These are phyloP conservation scores for Citeromyces siamensis DNA, from an alignment of 1,139 yeast genomes.

Conservation along the genomic window DNA sequence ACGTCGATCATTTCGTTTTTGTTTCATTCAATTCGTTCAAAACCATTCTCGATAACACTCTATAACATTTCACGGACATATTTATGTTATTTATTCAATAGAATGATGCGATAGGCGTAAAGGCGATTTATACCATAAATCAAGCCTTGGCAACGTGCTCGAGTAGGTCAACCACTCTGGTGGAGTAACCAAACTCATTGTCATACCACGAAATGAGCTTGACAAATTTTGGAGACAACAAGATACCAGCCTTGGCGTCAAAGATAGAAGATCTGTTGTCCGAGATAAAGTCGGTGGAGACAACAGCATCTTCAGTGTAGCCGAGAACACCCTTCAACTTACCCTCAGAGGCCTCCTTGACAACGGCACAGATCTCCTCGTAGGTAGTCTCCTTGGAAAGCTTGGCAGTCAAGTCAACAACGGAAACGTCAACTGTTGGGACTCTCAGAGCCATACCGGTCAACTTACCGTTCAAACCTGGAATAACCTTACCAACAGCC, in stretches of 20 bases:
- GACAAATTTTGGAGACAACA: conserved; percentile 75
- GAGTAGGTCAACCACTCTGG: conserved; percentile 82
- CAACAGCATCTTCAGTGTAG: conserved; percentile 80
- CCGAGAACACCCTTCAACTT: conserved; percentile 65
- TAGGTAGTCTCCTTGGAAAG: conserved; percentile 58
- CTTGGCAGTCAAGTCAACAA: conserved; percentile 63
- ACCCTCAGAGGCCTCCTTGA: conserved; percentile 65
- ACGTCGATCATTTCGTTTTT: too few relatives aligned
- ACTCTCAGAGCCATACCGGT: conserved; percentile 88
- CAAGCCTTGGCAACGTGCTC: conserved; percentile 51
- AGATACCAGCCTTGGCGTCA: conserved; percentile 79
- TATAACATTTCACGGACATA: too few relatives aligned
- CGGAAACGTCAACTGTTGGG: conserved; percentile 82
- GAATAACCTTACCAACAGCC: conserved; percentile 87
- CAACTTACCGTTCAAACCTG: conserved; percentile 75
- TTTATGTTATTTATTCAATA: too few relatives aligned
- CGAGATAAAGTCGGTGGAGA: conserved; percentile 73
- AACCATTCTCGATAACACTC: too few relatives aligned
- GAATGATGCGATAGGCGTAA: too few relatives aligned
- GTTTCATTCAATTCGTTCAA: too few relatives aligned
- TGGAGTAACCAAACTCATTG: conserved; percentile 83
- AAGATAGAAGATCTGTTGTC: conserved; percentile 70
- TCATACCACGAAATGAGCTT: conserved; percentile 84
- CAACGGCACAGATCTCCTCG: conserved; percentile 62
- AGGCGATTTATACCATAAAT: too few relatives aligned